A percentile compares a stretch with the other conserved stretches of the same genome.
phyloP scores from a whole-genome alignment of 2,329 filamentous ascomycete species.

The Fusarium avenaceum region DNA sequence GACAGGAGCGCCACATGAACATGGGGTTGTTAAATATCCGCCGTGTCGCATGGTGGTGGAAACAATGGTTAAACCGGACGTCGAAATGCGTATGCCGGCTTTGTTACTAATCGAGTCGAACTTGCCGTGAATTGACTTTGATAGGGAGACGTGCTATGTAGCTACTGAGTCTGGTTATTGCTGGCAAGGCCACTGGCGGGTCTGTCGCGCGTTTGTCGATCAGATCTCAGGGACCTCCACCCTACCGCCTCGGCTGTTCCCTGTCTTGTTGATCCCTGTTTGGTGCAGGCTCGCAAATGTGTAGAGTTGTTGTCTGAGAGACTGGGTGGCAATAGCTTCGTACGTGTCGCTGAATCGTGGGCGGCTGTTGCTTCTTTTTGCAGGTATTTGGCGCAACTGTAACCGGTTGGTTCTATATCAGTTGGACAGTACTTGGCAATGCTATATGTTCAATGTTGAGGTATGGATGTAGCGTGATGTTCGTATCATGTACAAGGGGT shows the following conservation, averaged over 20 bases:
- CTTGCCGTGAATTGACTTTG: constrained; percentile 46
- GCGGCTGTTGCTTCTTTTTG: constrained; percentile 28
- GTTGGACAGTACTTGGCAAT: background rate
- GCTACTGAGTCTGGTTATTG: background rate
- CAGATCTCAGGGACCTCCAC: constrained; percentile 51
- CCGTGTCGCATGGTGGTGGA: constrained; percentile 12
- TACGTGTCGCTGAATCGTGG: constrained; percentile 30
- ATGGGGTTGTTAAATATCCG: constrained; percentile 16
- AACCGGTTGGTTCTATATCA: background rate
- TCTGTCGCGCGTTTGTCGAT: constrained; percentile 48
- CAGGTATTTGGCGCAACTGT: constrained; percentile 6
- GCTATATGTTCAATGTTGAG: background rate
- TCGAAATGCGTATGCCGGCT: background rate
- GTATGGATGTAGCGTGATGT: background rate
- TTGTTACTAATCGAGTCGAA: constrained; percentile 9
- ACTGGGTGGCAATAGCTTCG: constrained; percentile 44
- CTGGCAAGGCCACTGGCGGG: constrained; percentile 33
- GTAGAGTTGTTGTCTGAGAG: constrained; percentile 19
- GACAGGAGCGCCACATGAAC: constrained; percentile 32
- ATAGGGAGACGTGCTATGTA: constrained; percentile 2
- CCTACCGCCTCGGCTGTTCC: constrained; percentile 44
- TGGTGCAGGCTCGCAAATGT: constrained; percentile 23
- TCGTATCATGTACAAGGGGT: background rate
- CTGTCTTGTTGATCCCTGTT: constrained; percentile 43
- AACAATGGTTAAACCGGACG: constrained; percentile 1